A percentile compares a stretch with the other conserved stretches of the same genome.
These are phyloP conservation scores for Rhypophila decipiens DNA, from an alignment of 495 filamentous ascomycete genomes.

Conservation along the genomic window DNA sequence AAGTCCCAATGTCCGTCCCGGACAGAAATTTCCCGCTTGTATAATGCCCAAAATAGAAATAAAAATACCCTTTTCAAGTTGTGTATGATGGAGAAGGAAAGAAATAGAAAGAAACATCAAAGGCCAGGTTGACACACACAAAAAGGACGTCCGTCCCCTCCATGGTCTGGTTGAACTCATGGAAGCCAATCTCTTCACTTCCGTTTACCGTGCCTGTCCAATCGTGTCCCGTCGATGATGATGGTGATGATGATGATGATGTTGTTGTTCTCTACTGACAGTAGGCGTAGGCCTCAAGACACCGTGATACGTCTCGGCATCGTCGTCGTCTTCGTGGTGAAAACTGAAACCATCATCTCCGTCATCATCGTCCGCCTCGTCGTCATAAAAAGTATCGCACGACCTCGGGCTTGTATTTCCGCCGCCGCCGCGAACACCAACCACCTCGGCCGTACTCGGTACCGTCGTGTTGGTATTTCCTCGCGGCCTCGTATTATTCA, in stretches of 20 bases:
- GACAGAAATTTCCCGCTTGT: background rate
- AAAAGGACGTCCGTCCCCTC: no score
- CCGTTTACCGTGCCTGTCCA: background rate
- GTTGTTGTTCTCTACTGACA: no score
- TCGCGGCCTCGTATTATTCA: no score
- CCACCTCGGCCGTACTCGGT: background rate
- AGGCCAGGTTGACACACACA: no score
- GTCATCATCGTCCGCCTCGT: background rate
- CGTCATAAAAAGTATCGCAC: background rate
- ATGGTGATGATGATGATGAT: background rate
- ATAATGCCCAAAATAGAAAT: background rate
- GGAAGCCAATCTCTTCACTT: no score
- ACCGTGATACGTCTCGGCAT: background rate
- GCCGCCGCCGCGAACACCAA: no score
- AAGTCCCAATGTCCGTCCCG: background rate
- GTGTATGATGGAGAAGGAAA: background rate
- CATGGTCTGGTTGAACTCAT: no score
- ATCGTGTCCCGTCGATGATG: no score
- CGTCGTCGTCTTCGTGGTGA: background rate
- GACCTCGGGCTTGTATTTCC: background rate
- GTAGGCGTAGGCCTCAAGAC: background rate
- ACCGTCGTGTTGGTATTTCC: background rate
- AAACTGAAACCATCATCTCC: background rate
- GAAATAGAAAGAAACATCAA: background rate
- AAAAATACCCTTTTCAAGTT: background rate